These are phyloP conservation scores for Aspergillus unguis DNA, from an alignment of 2,329 filamentous ascomycete species.

Conservation along the genomic window DNA sequence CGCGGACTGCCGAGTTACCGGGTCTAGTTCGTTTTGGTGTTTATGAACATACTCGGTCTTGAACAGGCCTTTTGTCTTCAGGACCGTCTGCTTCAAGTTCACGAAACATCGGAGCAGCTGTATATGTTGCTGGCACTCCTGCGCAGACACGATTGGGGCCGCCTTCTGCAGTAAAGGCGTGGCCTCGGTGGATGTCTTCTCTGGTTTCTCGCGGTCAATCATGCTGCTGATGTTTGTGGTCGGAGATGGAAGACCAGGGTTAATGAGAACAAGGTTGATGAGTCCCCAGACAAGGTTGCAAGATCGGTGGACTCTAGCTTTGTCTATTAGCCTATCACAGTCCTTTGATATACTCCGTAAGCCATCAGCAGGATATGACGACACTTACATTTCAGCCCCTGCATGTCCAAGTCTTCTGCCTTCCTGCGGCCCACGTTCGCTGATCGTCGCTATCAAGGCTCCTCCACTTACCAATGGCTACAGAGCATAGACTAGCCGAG, in stretches of 20 bases:
- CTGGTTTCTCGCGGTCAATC: neutral
- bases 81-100: neutral
- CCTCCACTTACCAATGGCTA: too few relatives aligned
- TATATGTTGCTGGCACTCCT: neutral
- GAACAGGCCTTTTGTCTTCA: neutral
- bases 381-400: neutral
- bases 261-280: neutral
- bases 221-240: neutral
- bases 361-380: neutral
- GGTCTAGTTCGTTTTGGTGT: neutral
- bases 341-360: neutral
- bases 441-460: too few relatives aligned
- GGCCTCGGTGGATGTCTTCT: neutral
- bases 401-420: too few relatives aligned
- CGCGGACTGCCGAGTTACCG: neutral
- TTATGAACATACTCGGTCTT: neutral
- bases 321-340: neutral
- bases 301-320: neutral
- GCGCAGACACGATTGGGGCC: neutral
- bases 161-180: neutral
- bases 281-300: neutral
- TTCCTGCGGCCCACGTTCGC: too few relatives aligned
- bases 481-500: too few relatives aligned
- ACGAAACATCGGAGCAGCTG: neutral
- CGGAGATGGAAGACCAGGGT: neutral